These are phyloP conservation scores for Syzygium malaccense DNA, from an alignment of 441 rosid genomes.

Conservation along the genomic window DNA sequence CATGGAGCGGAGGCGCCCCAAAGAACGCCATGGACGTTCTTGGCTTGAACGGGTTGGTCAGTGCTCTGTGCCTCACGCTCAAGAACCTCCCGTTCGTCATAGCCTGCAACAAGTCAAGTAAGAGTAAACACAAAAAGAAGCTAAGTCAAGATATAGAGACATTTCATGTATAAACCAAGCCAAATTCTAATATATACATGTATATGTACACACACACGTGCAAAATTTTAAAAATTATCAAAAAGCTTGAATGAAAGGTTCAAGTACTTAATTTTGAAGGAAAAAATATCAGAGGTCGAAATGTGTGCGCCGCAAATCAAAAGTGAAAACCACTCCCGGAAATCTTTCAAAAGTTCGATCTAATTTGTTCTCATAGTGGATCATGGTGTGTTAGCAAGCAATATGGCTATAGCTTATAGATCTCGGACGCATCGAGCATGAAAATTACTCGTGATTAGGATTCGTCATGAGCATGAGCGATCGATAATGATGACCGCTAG, in stretches of 20 bases:
- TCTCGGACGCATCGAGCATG: background rate
- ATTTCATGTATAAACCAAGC: no score
- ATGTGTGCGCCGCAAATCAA: background rate
- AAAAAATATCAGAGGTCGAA: background rate
- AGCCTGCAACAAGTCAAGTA: slow-evolving; percentile 29
- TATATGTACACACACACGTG: no score
- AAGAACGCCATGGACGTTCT: slow-evolving; percentile 77
- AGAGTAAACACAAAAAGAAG: no score
- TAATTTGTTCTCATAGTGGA: background rate
- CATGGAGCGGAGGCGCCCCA: slow-evolving; percentile 60
- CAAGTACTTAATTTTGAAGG: background rate
- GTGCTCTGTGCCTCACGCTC: slow-evolving; percentile 79
- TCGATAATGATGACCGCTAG: background rate
- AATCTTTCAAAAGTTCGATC: background rate
- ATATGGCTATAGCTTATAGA: background rate
- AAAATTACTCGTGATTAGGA: background rate
- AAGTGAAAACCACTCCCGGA: fast-evolving
- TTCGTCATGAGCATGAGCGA: background rate
- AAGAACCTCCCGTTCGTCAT: slow-evolving; percentile 82
- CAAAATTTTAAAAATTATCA: no score
- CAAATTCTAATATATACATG: no score
- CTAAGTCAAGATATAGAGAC: background rate
- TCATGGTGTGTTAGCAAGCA: no score
- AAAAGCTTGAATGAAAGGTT: background rate
- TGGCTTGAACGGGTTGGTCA: slow-evolving; percentile 31